These are phyloP conservation scores for Cairneyella variabilis DNA, from an alignment of 495 filamentous ascomycete genomes.

Conservation along the genomic window DNA sequence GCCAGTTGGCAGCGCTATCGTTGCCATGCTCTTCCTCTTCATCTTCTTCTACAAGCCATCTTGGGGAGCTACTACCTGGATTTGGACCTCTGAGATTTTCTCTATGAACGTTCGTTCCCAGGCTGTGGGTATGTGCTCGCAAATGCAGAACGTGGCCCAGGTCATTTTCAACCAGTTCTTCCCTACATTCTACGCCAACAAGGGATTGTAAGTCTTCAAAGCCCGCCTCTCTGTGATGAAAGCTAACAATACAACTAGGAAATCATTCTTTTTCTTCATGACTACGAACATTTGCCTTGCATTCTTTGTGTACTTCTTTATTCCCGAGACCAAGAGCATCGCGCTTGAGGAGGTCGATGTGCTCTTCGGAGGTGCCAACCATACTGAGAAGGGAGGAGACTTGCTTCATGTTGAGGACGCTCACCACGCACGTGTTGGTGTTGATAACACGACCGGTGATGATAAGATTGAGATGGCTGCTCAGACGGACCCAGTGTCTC, in stretches of 20 bases:
- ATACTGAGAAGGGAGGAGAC: conserved; percentile 17
- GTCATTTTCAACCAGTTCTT: conserved; percentile 64
- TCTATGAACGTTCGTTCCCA: conserved; percentile 65
- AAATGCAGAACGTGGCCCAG: conserved; percentile 64
- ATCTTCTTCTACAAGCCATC: conserved; percentile 69
- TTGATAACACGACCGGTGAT: not conserved
- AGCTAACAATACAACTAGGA: not conserved
- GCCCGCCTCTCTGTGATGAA: conserved; percentile 49
- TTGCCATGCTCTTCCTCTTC: conserved; percentile 60
- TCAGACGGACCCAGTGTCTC: too few species aligned
- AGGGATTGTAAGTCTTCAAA: conserved; percentile 41
- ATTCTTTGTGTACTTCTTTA: conserved; percentile 65
- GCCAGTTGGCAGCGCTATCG: conserved; percentile 59
- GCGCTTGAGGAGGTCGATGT: conserved; percentile 58
- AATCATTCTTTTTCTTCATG: conserved; percentile 54
- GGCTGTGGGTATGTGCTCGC: conserved; percentile 64
- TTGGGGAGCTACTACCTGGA: conserved; percentile 66
- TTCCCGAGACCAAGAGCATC: conserved; percentile 69
- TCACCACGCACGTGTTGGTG: not conserved
- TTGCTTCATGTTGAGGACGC: conserved; percentile 9
- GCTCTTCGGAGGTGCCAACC: conserved; percentile 54
- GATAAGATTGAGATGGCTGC: not conserved
- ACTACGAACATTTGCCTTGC: conserved; percentile 63
- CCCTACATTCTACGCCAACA: conserved; percentile 57
- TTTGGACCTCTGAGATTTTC: conserved; percentile 64